Percentiles rank a stretch among this genome's conserved stretches.
Evolutionary conservation across 2,329 filamentous ascomycete genomes (phyloP).

Genomic region (Xylariaceae sp.): DNA sequence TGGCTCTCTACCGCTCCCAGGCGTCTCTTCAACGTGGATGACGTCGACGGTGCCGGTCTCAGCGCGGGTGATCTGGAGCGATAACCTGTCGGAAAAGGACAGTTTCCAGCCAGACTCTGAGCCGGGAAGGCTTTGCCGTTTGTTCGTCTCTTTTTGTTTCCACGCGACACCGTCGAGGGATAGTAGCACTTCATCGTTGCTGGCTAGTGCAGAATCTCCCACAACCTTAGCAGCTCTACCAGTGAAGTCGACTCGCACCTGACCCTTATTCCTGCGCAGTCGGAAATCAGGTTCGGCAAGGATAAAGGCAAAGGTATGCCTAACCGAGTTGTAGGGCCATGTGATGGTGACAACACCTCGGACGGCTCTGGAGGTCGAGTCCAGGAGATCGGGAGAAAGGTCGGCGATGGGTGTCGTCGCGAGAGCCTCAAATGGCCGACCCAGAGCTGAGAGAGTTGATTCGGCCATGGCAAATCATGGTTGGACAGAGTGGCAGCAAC

Average conservation of each 20-base stretch:
- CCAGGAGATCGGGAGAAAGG: slow-evolving; percentile 47
- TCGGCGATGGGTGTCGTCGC: slow-evolving; percentile 53
- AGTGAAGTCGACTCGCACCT: slow-evolving; percentile 75
- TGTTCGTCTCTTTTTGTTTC: slow-evolving; percentile 50
- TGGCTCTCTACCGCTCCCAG: slow-evolving; percentile 18
- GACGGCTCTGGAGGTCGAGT: slow-evolving; percentile 46
- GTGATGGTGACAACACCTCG: slow-evolving; percentile 77
- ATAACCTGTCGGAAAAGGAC: slow-evolving; percentile 50
- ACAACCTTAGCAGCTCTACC: slow-evolving; percentile 69
- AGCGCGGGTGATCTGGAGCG: slow-evolving; percentile 42
- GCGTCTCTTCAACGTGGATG: slow-evolving; percentile 52
- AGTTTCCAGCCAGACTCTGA: slow-evolving; percentile 58
- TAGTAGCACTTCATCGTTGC: slow-evolving; percentile 73
- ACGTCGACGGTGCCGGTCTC: slow-evolving; percentile 47
- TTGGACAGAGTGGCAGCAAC: slow-evolving; percentile 5
- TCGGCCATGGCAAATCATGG: slow-evolving; percentile 27
- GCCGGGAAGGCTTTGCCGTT: slow-evolving; percentile 44
- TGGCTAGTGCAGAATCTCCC: slow-evolving; percentile 65
- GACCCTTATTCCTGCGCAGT: slow-evolving; percentile 71
- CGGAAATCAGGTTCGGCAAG: slow-evolving; percentile 84
- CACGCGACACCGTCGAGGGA: slow-evolving; percentile 68
- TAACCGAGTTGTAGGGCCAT: slow-evolving; percentile 87
- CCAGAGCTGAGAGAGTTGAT: slow-evolving; percentile 14
- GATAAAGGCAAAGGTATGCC: slow-evolving; percentile 70
- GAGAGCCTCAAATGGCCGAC: slow-evolving; percentile 24